A percentile compares a stretch with the other conserved stretches of the same genome.
These are phyloP conservation scores for Didymella pinodella DNA, from an alignment of 2,329 filamentous ascomycete genomes.

Conservation along the genomic window DNA sequence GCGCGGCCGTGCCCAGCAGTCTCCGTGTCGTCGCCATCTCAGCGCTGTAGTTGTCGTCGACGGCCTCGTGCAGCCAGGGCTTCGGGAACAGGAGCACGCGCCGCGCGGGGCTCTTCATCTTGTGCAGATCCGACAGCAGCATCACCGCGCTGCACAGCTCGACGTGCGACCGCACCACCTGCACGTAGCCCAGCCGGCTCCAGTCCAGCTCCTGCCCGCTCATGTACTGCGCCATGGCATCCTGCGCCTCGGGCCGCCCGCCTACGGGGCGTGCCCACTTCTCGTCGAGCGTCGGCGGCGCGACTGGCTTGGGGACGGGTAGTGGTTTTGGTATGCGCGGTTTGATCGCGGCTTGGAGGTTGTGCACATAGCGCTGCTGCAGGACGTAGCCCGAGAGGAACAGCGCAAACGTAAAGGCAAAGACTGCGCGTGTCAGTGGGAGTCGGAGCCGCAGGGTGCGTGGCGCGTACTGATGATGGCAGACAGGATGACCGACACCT, in stretches of 20 bases:
- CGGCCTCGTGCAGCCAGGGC: constrained; percentile 45
- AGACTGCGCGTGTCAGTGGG: constrained; percentile 56
- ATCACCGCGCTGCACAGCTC: constrained; percentile 61
- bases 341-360: constrained; percentile 76
- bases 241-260: constrained; percentile 38
- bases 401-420: constrained; percentile 79
- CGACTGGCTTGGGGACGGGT: constrained; percentile 42
- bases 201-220: constrained; percentile 53
- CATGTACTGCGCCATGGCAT: constrained; percentile 43
- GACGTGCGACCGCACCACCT: constrained; percentile 55
- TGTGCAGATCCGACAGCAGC: constrained; percentile 57
- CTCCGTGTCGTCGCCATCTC: constrained; percentile 55
- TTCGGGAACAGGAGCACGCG: constrained; percentile 57
- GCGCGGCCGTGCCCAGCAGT: constrained; percentile 55
- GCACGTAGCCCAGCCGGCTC: constrained; percentile 57
- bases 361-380: constrained; percentile 83
- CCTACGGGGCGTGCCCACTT: constrained; percentile 50
- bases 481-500: constrained; percentile 74
- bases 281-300: constrained; percentile 44
- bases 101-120: constrained; percentile 56
- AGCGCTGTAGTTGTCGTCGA: constrained; percentile 51
- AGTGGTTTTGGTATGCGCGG: constrained; percentile 57
- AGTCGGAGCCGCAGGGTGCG: neutral
- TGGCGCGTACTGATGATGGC: constrained; percentile 65
- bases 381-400: constrained; percentile 89